phyloP scores from a whole-genome alignment of 2,329 filamentous ascomycete genomes.

The Cytospora chrysosperma region DNA sequence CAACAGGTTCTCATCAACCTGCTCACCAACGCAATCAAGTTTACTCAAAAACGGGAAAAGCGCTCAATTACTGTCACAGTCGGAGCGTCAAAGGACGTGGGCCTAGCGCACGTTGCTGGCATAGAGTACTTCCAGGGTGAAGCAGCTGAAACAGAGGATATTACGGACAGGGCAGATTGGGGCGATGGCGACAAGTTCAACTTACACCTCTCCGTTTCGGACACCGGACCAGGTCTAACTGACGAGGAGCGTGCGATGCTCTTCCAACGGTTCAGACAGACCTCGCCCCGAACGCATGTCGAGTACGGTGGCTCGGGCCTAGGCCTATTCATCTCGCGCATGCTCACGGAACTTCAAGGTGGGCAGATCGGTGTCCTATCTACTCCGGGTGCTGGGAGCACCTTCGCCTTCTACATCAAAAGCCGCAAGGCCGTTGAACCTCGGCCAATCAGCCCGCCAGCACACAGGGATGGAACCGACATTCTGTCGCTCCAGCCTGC shows the following conservation, averaged over 20 bases:
- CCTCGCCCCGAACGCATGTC: slow-evolving; percentile 71
- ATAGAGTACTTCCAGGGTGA: slow-evolving; percentile 49
- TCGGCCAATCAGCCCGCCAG: slow-evolving; percentile 34
- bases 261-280: slow-evolving; percentile 78
- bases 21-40: slow-evolving; percentile 66
- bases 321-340: slow-evolving; percentile 74
- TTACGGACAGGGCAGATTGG: slow-evolving; percentile 63
- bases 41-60: slow-evolving; percentile 59
- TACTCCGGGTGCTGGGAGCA: slow-evolving; percentile 66
- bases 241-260: slow-evolving; percentile 70
- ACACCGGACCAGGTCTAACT: slow-evolving; percentile 71
- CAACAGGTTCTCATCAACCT: slow-evolving; percentile 76
- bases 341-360: slow-evolving; percentile 73
- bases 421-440: slow-evolving; percentile 48
- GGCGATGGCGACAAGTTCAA: slow-evolving; percentile 69
- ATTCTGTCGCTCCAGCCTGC: slow-evolving; percentile 24
- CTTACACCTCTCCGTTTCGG: slow-evolving; percentile 69
- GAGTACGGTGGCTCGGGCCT: slow-evolving; percentile 78
- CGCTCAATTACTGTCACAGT: slow-evolving; percentile 63
- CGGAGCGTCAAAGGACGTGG: slow-evolving; percentile 57
- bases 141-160: slow-evolving; percentile 41
- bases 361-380: slow-evolving; percentile 75
- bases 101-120: slow-evolving; percentile 40
- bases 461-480: slow-evolving; percentile 23
- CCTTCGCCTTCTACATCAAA: slow-evolving; percentile 75